Percentiles rank a stretch among this genome's conserved stretches.
Conservation (phyloP, 257 asterid genomes). For the Solanum sejunctum region DNA sequence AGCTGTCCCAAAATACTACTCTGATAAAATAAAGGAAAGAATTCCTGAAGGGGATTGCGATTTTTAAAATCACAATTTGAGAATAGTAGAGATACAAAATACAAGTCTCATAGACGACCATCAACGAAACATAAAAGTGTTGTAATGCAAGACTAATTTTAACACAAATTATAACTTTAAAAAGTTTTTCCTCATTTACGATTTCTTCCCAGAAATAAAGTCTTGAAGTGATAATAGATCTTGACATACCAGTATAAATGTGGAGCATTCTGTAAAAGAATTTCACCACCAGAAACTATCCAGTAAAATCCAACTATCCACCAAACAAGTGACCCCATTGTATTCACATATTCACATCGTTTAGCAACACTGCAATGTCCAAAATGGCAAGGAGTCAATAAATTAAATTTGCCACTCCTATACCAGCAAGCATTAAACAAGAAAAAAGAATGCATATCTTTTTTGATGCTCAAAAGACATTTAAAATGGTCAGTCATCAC, state of each 20-base stretch:
- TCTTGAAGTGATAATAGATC: not conserved
- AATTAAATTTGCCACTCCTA: not conserved
- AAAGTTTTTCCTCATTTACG: not conserved
- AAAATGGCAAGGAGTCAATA: slow-evolving; percentile 5
- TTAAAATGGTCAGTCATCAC: not conserved
- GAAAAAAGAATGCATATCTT: not conserved
- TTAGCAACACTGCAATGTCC: slow-evolving; percentile 41
- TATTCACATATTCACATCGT: slow-evolving; percentile 78
- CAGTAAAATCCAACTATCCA: slow-evolving; percentile 96
- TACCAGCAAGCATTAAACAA: not conserved
- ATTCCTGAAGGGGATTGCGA: not conserved
- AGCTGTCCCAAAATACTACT: not conserved
- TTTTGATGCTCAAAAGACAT: not conserved
- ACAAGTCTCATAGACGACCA: not conserved
- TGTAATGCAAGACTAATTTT: not conserved
- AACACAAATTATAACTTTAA: not conserved
- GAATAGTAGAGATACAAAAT: not conserved
- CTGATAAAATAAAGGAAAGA: not conserved
- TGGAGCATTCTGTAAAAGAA: slow-evolving; percentile 60
- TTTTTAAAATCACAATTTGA: not conserved
- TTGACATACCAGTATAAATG: slow-evolving; percentile 69
- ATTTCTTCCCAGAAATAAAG: not conserved
- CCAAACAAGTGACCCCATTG: slow-evolving; percentile 85
- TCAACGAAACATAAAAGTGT: not conserved
- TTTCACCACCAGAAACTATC: slow-evolving; percentile 81